phyloP scores from a whole-genome alignment of 2,329 filamentous ascomycete genomes.

The Beauveria rudraprayagi region DNA sequence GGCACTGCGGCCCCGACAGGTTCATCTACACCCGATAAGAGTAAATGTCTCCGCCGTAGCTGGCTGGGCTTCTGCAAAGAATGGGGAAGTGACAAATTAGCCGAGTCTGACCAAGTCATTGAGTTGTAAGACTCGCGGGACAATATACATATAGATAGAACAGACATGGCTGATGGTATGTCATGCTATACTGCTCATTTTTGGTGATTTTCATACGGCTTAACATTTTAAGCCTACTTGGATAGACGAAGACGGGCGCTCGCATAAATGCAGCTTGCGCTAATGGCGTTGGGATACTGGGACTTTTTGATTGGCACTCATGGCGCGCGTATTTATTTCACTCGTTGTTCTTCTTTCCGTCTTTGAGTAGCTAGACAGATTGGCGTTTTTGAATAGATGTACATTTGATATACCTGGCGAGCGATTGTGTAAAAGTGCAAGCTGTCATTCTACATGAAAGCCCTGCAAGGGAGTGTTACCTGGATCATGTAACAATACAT shows the following conservation, averaged over 20 bases:
- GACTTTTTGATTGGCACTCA: constrained; percentile 6
- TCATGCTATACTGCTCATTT: constrained; percentile 4
- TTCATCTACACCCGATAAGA: constrained; percentile 17
- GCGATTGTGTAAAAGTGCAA: no score
- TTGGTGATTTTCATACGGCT: neutral
- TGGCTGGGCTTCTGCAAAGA: constrained; percentile 37
- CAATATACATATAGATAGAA: constrained; percentile 4
- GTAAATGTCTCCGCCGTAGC: constrained; percentile 21
- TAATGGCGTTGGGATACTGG: constrained; percentile 7
- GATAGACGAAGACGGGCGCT: constrained; percentile 1
- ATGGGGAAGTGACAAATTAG: constrained; percentile 22
- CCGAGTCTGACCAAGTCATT: constrained; percentile 15
- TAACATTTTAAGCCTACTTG: neutral
- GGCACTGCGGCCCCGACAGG: constrained; percentile 23
- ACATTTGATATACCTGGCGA: no score
- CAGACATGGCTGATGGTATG: neutral
- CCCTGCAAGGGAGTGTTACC: no score
- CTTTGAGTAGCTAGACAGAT: neutral
- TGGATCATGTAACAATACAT: no score
- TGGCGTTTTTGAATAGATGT: no score
- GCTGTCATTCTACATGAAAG: no score
- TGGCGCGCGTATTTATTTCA: neutral
- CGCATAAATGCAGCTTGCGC: neutral
- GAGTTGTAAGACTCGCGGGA: neutral
- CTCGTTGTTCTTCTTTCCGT: neutral